Percentiles rank a stretch among this genome's conserved stretches.
Evolutionary conservation across 164 flowering plant genomes (phyloP).

Genomic region (Macadamia tetraphylla): DNA sequence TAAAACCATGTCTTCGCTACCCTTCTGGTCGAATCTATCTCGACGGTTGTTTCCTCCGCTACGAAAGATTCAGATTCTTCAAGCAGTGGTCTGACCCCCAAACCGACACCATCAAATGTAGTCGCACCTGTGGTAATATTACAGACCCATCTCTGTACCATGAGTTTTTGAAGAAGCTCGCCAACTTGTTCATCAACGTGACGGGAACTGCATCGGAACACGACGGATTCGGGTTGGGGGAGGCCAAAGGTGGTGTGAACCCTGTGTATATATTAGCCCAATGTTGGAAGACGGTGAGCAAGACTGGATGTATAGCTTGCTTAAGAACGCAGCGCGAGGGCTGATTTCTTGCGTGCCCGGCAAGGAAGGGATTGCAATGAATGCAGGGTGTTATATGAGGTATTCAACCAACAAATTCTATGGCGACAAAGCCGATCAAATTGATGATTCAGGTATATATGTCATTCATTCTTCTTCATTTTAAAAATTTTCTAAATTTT

Average conservation of each 20-base stretch:
- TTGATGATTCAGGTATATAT: too few relatives aligned
- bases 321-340: slow-evolving; percentile 41
- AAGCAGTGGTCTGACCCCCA: slow-evolving; percentile 21
- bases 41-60: slow-evolving; percentile 69
- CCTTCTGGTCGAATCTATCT: slow-evolving; percentile 38
- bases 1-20: slow-evolving; percentile 66
- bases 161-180: slow-evolving; percentile 21
- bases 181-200: slow-evolving; percentile 21
- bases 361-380: slow-evolving; percentile 59
- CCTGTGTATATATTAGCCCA: slow-evolving; percentile 52
- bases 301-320: slow-evolving; percentile 46
- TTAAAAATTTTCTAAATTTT: too few relatives aligned
- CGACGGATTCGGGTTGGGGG: slow-evolving; percentile 32
- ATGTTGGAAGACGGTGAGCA: slow-evolving; percentile 61
- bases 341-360: slow-evolving; percentile 33
- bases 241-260: slow-evolving; percentile 8
- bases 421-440: slow-evolving; percentile 1
- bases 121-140: background rate
- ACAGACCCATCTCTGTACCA: background rate
- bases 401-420: slow-evolving; percentile 57
- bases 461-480: too few relatives aligned
- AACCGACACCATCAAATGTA: slow-evolving; percentile 22
- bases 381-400: slow-evolving; percentile 77
- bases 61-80: slow-evolving; percentile 50
- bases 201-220: slow-evolving; percentile 22